These are phyloP conservation scores for Ascochyta fabae DNA, from an alignment of 2,329 filamentous ascomycete species.

Conservation along the genomic window DNA sequence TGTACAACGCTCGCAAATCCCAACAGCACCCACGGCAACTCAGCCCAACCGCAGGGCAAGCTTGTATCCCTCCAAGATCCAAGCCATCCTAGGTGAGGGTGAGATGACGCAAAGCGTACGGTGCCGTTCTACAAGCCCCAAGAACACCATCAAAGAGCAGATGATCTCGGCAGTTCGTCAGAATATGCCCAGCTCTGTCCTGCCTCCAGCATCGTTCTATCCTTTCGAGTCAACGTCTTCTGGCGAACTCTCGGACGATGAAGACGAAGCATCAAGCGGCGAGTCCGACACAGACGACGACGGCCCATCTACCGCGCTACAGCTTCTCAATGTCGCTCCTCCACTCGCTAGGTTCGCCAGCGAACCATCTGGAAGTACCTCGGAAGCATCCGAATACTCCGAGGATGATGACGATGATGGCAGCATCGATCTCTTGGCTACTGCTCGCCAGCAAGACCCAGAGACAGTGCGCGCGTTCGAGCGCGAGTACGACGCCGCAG, in stretches of 20 bases:
- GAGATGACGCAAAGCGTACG: slow-evolving; percentile 10
- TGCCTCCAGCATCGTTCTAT: slow-evolving; percentile 55
- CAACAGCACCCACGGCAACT: slow-evolving; percentile 6
- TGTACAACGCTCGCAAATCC: slow-evolving; percentile 50
- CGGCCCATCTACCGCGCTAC: slow-evolving; percentile 34
- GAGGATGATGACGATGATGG: slow-evolving; percentile 46
- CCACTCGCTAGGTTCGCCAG: background rate
- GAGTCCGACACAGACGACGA: slow-evolving; percentile 25
- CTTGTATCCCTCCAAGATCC: slow-evolving; percentile 41
- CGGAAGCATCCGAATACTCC: slow-evolving; percentile 36
- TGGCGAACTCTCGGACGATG: slow-evolving; percentile 43
- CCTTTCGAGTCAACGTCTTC: slow-evolving; percentile 48
- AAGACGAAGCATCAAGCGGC: slow-evolving; percentile 46
- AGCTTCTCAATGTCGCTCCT: slow-evolving; percentile 37
- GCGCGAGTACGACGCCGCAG: slow-evolving; percentile 55
- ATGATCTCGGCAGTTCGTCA: slow-evolving; percentile 71
- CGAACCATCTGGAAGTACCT: slow-evolving; percentile 14
- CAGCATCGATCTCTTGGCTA: slow-evolving; percentile 54
- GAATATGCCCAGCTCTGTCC: slow-evolving; percentile 57
- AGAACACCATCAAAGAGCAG: slow-evolving; percentile 65
- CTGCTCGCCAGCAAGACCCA: slow-evolving; percentile 53
- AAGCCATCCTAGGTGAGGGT: slow-evolving; percentile 38
- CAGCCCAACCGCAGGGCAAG: slow-evolving; percentile 17
- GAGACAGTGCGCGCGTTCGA: slow-evolving; percentile 50
- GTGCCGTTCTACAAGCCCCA: slow-evolving; percentile 14